Percentiles rank a stretch among this genome's conserved stretches.
Evolutionary conservation across 2,329 filamentous ascomycete species (phyloP).

Genomic region (Plenodomus tracheiphilus): DNA sequence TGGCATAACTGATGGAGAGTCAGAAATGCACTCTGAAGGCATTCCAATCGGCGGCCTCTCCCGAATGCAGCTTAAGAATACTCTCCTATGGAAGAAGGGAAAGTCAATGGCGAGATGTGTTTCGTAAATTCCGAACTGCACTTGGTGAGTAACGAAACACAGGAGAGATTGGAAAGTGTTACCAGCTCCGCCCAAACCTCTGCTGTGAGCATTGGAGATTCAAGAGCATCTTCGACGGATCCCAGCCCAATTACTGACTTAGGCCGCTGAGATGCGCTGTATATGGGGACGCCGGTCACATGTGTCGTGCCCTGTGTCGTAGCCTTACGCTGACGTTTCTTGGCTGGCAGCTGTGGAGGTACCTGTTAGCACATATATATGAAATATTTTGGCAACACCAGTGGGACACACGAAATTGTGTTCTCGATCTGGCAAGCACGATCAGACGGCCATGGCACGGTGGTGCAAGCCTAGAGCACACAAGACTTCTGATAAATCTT

Average conservation of each 20-base stretch:
- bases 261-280: background rate
- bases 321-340: conserved; percentile 42
- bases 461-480: too few relatives aligned
- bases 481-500: too few relatives aligned
- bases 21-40: conserved; percentile 10
- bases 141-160: conserved; percentile 9
- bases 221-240: conserved; percentile 60
- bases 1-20: conserved; percentile 32
- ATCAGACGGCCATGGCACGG: background rate
- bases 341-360: conserved; percentile 14
- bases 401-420: background rate
- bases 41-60: conserved; percentile 38
- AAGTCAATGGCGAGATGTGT: conserved; percentile 73
- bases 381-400: background rate
- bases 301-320: conserved; percentile 45
- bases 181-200: conserved; percentile 68
- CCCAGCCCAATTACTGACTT: conserved; percentile 48
- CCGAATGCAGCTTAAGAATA: conserved; percentile 53
- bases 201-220: conserved; percentile 64
- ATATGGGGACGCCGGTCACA: conserved; percentile 25
- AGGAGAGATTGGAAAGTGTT: conserved; percentile 4
- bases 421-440: background rate
- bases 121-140: conserved; percentile 67
- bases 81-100: conserved; percentile 70
- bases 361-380: conserved; percentile 1